Evolutionary conservation across 805 yeast genomes (phyloP).

Genomic region (Starmerella geochares): DNA sequence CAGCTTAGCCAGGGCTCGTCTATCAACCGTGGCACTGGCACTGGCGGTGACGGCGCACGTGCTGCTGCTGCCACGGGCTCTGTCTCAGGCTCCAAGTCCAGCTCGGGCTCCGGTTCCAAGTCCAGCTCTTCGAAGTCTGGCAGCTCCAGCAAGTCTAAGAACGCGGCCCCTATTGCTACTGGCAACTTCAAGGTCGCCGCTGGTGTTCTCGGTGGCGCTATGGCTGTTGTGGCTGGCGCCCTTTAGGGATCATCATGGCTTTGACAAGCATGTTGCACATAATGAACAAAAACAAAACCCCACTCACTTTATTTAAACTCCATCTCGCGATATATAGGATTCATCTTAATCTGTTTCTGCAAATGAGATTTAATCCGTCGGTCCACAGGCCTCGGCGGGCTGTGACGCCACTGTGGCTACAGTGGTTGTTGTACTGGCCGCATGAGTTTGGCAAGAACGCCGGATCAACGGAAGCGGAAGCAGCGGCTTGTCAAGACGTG

Average conservation of each 20-base stretch:
- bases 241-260: slow-evolving; percentile 10
- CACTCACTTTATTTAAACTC: background rate
- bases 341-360: too few relatives aligned
- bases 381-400: too few relatives aligned
- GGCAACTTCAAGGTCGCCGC: slow-evolving; percentile 19
- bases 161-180: slow-evolving; percentile 35
- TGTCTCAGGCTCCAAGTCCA: slow-evolving; percentile 6
- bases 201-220: slow-evolving; percentile 20
- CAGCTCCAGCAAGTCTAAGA: slow-evolving; percentile 35
- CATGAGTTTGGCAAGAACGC: too few relatives aligned
- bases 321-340: background rate
- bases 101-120: slow-evolving; percentile 8
- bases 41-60: background rate
- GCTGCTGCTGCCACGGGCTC: slow-evolving; percentile 10
- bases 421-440: too few relatives aligned
- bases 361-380: too few relatives aligned
- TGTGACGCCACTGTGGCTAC: too few relatives aligned
- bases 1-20: slow-evolving; percentile 31
- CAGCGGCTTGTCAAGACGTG: too few relatives aligned
- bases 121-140: slow-evolving; percentile 26
- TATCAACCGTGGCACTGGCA: slow-evolving; percentile 18
- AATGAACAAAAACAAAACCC: background rate
- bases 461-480: too few relatives aligned
- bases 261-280: background rate
- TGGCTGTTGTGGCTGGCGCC: slow-evolving; percentile 21